A percentile compares a stretch with the other conserved stretches of the same genome.
These are phyloP conservation scores for Colletotrichum falcatum DNA, from an alignment of 2,329 filamentous ascomycete species.

Conservation along the genomic window DNA sequence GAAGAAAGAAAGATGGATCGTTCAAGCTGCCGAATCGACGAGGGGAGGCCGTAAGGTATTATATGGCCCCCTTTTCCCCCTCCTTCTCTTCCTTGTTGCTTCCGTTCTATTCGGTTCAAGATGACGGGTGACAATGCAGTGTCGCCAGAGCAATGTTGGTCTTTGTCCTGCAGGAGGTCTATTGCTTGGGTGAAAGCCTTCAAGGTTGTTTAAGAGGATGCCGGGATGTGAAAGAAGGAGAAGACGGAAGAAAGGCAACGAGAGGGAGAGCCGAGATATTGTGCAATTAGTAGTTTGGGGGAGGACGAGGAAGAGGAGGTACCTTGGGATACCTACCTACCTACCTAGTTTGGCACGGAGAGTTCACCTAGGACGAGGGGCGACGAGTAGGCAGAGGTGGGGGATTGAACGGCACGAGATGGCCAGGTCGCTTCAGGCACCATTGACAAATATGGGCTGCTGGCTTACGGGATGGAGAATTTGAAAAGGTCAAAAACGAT, in stretches of 20 bases:
- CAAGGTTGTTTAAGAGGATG: not conserved
- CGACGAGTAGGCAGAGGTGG: slow-evolving; percentile 1
- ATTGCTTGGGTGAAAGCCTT: slow-evolving; percentile 1
- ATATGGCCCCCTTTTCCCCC: slow-evolving; percentile 8
- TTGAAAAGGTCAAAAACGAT: slow-evolving; percentile 29
- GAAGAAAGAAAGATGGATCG: slow-evolving; percentile 17
- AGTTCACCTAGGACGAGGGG: not conserved
- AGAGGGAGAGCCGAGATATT: slow-evolving; percentile 19
- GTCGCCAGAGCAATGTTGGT: slow-evolving; percentile 20
- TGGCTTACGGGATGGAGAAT: slow-evolving; percentile 17
- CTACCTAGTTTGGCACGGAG: too few relatives aligned
- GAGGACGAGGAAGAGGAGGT: not conserved
- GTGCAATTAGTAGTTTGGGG: slow-evolving; percentile 5
- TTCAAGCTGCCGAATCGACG: slow-evolving; percentile 4
- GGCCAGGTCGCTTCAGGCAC: slow-evolving; percentile 2
- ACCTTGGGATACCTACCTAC: not conserved
- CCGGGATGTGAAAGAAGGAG: not conserved
- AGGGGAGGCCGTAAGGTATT: slow-evolving; percentile 22
- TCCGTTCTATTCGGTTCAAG: not conserved
- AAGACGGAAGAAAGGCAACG: not conserved
- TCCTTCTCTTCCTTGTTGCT: not conserved
- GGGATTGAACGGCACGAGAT: slow-evolving; percentile 24
- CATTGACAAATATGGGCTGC: not conserved
- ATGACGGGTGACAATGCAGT: slow-evolving; percentile 20
- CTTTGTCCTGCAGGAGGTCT: slow-evolving; percentile 22